These are phyloP conservation scores for Tephrocybe sp. DNA, from an alignment of 768 basidiomycete species.

Conservation along the genomic window DNA sequence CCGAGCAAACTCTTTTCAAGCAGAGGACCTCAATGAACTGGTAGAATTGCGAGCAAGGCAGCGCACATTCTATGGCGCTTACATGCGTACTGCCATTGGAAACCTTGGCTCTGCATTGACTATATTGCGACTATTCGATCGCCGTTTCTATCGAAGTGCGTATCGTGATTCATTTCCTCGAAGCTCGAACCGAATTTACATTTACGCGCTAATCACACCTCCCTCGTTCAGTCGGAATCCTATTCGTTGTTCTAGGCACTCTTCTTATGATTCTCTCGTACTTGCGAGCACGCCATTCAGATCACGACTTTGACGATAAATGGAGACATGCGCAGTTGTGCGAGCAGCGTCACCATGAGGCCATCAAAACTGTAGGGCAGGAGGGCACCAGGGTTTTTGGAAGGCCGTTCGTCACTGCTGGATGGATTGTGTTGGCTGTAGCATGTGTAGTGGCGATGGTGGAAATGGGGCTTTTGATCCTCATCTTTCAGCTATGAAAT, in stretches of 20 bases:
- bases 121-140: conserved; percentile 77
- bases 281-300: conserved; percentile 60
- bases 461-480: conserved; percentile 62
- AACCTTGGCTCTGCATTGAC: conserved; percentile 72
- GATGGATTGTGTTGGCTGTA: conserved; percentile 67
- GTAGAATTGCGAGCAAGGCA: conserved; percentile 78
- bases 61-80: conserved; percentile 82
- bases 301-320: conserved; percentile 75
- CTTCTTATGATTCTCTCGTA: conserved; percentile 58
- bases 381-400: conserved; percentile 65
- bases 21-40: conserved; percentile 55
- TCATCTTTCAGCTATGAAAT: conserved; percentile 42
- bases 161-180: too few species aligned
- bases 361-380: conserved; percentile 58
- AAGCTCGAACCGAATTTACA: not conserved
- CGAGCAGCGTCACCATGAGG: conserved; percentile 28
- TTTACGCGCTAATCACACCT: not conserved
- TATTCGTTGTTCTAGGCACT: conserved; percentile 61
- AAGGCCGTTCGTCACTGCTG: conserved; percentile 76
- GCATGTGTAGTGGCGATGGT: conserved; percentile 57
- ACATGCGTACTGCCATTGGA: conserved; percentile 71
- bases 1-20: conserved; percentile 46
- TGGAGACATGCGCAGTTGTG: conserved; percentile 29
- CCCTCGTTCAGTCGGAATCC: conserved; percentile 44
- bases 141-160: conserved; percentile 70